Base-by-base conservation (phyloP, 2,329 filamentous ascomycete genomes). In the Botryosphaeria agaves region DNA sequence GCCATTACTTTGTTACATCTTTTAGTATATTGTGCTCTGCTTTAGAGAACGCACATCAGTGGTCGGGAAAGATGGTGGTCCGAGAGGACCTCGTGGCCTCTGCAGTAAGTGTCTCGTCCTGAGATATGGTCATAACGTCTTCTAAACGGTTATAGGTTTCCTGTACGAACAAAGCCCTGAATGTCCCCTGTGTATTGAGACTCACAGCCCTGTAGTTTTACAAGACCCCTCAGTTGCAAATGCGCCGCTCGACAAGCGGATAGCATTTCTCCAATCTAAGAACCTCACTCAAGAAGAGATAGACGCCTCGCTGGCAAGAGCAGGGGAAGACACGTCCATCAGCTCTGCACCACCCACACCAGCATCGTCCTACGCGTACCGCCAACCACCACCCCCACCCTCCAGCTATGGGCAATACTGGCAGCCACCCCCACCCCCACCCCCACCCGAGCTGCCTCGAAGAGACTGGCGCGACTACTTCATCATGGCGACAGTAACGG, bases 381-480 rank as follows among this genome's bases (percentile, higher is more conserved):
- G 55, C 34, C 51, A 60, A 45, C 51, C 51, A 35, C 51, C 55
- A 23, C 54, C 57, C n/a, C 52, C 57, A 34, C 45, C 54, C 36
- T n/a, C n/a, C n/a, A 53, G 54, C 38, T 69, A 69, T 49, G 59
- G 59, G 32, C 53, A 55, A 33, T 66, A 66, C 45, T 66, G 62
- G 61, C 52, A 49, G 37, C 59, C 66, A 40, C 59, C 52, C 34
- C 48, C 56, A 15, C 63, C 64, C 19, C 66, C 64, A 39, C 64
- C 64, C 5, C 61, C 69, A 3, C 65, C 65, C 1, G 62, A 67
- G 32, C 57, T 73, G 2, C 84, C 84, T 3, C 76, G 73, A 49
- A 67, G 89, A 47, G 89, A 98, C 57, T 98, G 89, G 89, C 71
- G 91, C 37, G 89, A 98, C 51, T 95, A 84, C 80, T 98, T 98